Evolutionary conservation across 768 basidiomycete species (phyloP).

Genomic region (Tricholoma sp.): DNA sequence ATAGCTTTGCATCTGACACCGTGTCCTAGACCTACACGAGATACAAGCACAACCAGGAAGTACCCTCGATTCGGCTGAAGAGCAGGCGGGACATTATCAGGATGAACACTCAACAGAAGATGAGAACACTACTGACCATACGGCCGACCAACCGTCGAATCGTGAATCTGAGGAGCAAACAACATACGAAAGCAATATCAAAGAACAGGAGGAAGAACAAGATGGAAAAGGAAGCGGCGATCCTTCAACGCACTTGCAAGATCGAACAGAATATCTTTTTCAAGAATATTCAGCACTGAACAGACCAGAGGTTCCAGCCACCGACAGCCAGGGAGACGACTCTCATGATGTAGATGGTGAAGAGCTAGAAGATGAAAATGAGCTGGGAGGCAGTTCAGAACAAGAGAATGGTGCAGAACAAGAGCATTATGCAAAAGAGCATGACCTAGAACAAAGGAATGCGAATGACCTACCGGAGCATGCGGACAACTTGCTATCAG

Average conservation of each 20-base stretch:
- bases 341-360: background rate
- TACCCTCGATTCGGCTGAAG: background rate
- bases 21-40: slow-evolving; percentile 1
- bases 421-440: background rate
- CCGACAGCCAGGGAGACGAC: background rate
- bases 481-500: background rate
- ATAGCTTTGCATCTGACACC: background rate
- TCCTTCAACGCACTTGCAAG: background rate
- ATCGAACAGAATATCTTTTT: background rate
- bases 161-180: background rate
- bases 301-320: background rate
- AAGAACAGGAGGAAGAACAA: background rate
- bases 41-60: background rate
- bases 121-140: background rate
- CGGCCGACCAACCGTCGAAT: background rate
- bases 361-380: background rate
- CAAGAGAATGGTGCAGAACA: background rate
- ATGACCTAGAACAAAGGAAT: background rate
- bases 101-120: background rate
- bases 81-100: background rate
- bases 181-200: background rate
- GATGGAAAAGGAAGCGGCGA: background rate
- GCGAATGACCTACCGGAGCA: background rate
- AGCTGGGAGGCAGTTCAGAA: background rate
- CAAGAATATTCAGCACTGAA: background rate